Evolutionary conservation across 768 basidiomycete genomes (phyloP), one percentile per base, ranked within the genome.

Genomic region (Auriscalpium microsporum): DNA sequence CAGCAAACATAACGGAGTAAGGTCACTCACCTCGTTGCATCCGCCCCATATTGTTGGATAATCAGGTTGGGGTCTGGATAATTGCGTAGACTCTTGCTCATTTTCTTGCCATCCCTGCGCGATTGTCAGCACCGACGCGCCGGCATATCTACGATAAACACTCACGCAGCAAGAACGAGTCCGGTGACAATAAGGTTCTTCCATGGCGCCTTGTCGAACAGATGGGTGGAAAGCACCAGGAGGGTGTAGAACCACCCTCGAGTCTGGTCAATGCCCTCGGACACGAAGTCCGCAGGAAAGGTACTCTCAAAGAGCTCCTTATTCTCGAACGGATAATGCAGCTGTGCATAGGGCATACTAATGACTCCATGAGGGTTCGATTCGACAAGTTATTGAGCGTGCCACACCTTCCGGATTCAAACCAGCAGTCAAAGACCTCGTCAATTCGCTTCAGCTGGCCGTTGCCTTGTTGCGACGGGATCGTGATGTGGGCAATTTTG

Each of bases 211-310:
- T 71, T 83, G 46, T 86, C 87, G 66, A 96, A 97, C 51, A 99
- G 77, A 68, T 95, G 94, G 19, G 94, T 96, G n/a, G 90, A 90
- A 23, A 98, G 78, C 4, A 99, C 94, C 44, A 99, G 82, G 13
- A 99, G 73, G 2, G 96, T 98, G 74, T 99, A 99, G 80, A 99
- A 99, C 96, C 96, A 99, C 21, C 96, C 96, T 63, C 96, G 84
- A 28, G 95, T 98, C 72, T 99, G 96, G 70, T 99, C 96, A 59
- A 99, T 95, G 65, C 94, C 95, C 70, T 99, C 96, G 7, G 90
- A 95, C 33, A 98, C 86, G 68, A 99, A 99, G 66, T 98, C 88
- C 4, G 94, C 96, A 2, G 95, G 96, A 76, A 90, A 94, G 8
- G 82, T 83, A 8, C 72, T 73, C 66, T 94, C 84, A 66, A 96